Base-by-base conservation (phyloP, 2,329 filamentous ascomycete species). In the Trichoderma atroviride region DNA sequence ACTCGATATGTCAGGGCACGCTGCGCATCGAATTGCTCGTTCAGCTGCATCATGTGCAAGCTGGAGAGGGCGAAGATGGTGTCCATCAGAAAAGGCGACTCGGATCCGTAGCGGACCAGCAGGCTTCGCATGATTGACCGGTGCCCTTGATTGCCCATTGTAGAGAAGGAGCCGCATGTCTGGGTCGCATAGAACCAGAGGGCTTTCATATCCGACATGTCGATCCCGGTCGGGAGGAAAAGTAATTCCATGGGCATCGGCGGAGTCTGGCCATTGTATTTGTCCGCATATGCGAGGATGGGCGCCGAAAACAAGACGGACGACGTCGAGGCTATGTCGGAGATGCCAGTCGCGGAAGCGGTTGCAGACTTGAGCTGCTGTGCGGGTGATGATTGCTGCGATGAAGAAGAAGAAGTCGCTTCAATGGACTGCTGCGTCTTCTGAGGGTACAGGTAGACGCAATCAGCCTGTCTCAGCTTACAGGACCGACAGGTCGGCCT, bases 31-130 rank as follows among this genome's bases (percentile, higher is more conserved):
- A 84, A 77, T 9, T 77, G 74, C 37, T 82, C 77, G 2, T 78
- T 74, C 24, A 83, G 74, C n/a, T 73, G 76, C 71, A 82, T 80
- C 73, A 87, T 79, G 71, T 87, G 84, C 27, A 86, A 77, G 22
- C 84, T 81, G 0, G 86, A 81, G 1, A 87, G 78, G 13, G 81
- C 85, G 70, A 88, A 81, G n/a, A 88, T 71, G 9, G 81, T 83
- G 72, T 87, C 79, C 83, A 88, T 85, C 40, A 88, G 81, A 71
- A 88, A 88, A 0, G 81, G 83, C n/a, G 80, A 81, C 59, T 81
- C 75, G 63, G 87, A 86, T 53, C 85, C 86, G 50, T 84, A 80
- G 47, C 83, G 80, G 7, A 86, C 82, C 55, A 88, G 76, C 27
- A 78, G 79, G 31, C 83, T 79, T 70, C 81, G 81, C 70, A 88